Evolutionary conservation across 1,284 basidiomycete genomes (phyloP), one percentile per base, ranked within the genome.

Genomic region (Trichosporon sp.): DNA sequence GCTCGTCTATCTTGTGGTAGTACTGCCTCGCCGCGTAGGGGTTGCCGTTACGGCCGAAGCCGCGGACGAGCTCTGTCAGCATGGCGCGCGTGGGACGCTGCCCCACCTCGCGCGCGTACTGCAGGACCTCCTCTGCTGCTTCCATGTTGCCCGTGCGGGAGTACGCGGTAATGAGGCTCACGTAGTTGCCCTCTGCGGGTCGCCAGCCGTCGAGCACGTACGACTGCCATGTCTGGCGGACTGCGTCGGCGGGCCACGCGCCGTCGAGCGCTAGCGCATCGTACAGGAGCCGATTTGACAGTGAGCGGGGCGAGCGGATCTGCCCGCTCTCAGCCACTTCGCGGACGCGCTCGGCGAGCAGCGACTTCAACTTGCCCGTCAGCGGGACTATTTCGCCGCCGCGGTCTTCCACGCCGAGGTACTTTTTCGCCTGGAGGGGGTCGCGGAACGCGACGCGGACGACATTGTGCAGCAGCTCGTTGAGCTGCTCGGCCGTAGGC

Each of bases 151-250:
- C 77, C 5, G 70, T 66, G 10, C 70, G 62, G 11, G 70, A 69
- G 56, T 78, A 78, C 11, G 74, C 76, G 21, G 68, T 58, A 60
- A 80, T 69, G 3, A 80, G 66, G 5, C 73, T 70, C 7, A 71
- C 56, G 56, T 77, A 67, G 64, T 80, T 75, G 9, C 58, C 49
- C 13, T 67, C 56, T 16, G 67, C 63, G 4, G 76, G 76, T 25
- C 69, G 66, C 61, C 67, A 78, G 9, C 78, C 78, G 40, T 72
- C 63, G 14, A 68, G 65, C 31, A 76, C 62, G 29, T 77, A 64
- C 8, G 70, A 54, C 52, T 71, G 67, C 75, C 76, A 80, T 4
- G 66, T 67, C 46, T 57, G 29, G 23, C 59, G 66, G 0, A 76
- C 69, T 1, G 64, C 54, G 16, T 67, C 61, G 25, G 70, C 70